phyloP scores from a whole-genome alignment of 176 grass and related monocot species.

The Puya raimondii region DNA sequence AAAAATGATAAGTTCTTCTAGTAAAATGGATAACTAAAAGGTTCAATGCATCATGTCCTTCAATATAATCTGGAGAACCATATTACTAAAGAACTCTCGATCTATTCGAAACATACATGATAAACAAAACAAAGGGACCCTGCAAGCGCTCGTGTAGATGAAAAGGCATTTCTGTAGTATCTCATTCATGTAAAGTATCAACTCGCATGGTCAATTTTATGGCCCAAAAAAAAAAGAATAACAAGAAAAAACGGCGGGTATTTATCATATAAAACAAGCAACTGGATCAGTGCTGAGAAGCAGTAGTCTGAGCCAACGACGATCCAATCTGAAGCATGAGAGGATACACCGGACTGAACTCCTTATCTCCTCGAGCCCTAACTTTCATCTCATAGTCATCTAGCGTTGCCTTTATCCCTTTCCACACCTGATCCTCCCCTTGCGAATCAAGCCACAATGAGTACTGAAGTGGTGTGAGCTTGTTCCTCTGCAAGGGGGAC shows the following conservation, averaged over 20 bases:
- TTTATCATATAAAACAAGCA: background rate
- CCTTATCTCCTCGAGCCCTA: slow-evolving; percentile 60
- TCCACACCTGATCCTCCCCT: slow-evolving; percentile 90
- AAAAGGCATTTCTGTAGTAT: background rate
- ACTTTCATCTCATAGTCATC: slow-evolving; percentile 75
- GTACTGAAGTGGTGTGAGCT: slow-evolving; percentile 63
- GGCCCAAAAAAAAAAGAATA: background rate
- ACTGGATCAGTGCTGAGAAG: slow-evolving; percentile 7
- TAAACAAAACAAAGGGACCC: background rate
- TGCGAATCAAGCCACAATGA: slow-evolving; percentile 92
- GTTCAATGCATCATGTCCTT: background rate
- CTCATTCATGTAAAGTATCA: background rate
- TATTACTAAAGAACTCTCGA: no score
- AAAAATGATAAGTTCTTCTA: background rate
- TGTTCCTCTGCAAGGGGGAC: slow-evolving; percentile 84
- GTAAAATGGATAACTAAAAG: background rate
- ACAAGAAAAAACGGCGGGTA: background rate
- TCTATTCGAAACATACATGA: background rate
- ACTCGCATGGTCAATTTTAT: background rate
- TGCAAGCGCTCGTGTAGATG: background rate
- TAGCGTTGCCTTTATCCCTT: slow-evolving; percentile 81
- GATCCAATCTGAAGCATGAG: slow-evolving; percentile 86
- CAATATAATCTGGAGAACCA: background rate
- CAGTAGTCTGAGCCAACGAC: slow-evolving; percentile 30
- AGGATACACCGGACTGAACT: slow-evolving; percentile 76